phyloP scores from a whole-genome alignment of 2,329 filamentous ascomycete species.

The Epichloe glyceriae region DNA sequence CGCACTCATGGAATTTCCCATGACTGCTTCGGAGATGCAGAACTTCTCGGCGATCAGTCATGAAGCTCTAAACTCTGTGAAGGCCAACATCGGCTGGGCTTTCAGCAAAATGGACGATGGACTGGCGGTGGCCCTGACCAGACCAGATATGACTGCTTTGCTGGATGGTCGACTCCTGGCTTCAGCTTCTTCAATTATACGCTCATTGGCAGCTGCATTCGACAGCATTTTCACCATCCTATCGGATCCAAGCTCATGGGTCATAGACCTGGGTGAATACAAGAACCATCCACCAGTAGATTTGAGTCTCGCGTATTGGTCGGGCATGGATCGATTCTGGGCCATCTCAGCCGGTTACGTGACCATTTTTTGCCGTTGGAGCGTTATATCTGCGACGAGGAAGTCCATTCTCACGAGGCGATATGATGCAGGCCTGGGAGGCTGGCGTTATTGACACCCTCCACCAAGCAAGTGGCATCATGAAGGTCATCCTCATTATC shows the following conservation, averaged over 20 bases:
- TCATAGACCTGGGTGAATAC: slow-evolving; percentile 39
- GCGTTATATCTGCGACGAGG: slow-evolving; percentile 68
- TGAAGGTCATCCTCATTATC: slow-evolving; percentile 97
- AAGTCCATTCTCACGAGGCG: slow-evolving; percentile 49
- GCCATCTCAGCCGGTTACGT: slow-evolving; percentile 74
- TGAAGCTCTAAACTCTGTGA: slow-evolving; percentile 50
- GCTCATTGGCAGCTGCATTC: slow-evolving; percentile 11
- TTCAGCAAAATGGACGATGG: slow-evolving; percentile 25
- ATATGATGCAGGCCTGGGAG: slow-evolving; percentile 52
- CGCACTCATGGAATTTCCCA: slow-evolving; percentile 36
- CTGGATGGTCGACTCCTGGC: slow-evolving; percentile 8
- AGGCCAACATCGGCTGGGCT: slow-evolving; percentile 33
- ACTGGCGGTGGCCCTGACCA: slow-evolving; percentile 30
- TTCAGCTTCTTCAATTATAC: background rate
- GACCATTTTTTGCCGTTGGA: slow-evolving; percentile 57
- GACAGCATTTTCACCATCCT: slow-evolving; percentile 15
- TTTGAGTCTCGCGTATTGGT: slow-evolving; percentile 54
- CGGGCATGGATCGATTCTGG: slow-evolving; percentile 47
- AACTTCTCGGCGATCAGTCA: slow-evolving; percentile 69
- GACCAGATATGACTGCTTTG: slow-evolving; percentile 24
- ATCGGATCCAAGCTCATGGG: slow-evolving; percentile 41
- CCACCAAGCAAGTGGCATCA: slow-evolving; percentile 86
- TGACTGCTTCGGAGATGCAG: slow-evolving; percentile 51
- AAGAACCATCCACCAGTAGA: slow-evolving; percentile 30
- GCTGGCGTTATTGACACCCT: slow-evolving; percentile 69